phyloP scores from a whole-genome alignment of 345 rosid genomes.

The Orychophragmus violaceus region DNA sequence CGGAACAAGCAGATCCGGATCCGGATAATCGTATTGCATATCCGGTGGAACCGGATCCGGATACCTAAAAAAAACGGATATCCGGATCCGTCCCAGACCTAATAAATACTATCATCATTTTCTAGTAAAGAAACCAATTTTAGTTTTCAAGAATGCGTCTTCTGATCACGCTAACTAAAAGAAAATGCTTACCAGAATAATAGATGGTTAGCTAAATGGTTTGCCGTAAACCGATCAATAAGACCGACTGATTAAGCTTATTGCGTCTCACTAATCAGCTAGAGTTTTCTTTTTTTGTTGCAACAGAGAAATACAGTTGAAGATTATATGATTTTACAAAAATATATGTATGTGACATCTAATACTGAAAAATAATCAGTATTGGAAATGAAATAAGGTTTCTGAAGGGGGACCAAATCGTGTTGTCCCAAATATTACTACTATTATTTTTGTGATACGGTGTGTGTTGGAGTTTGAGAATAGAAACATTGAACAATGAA shows the following conservation, averaged over 20 bases:
- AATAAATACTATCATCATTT: background rate
- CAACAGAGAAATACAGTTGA: background rate
- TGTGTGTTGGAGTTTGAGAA: slow-evolving; percentile 25
- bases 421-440: slow-evolving; percentile 22
- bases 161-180: background rate
- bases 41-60: too few relatives aligned
- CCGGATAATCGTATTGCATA: too few relatives aligned
- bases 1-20: too few relatives aligned
- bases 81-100: too few relatives aligned
- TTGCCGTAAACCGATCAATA: background rate
- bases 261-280: background rate
- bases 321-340: background rate
- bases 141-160: background rate
- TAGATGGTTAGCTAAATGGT: background rate
- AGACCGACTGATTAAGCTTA: background rate
- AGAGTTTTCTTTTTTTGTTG: background rate
- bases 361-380: slow-evolving; percentile 17
- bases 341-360: background rate
- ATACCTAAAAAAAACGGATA: too few relatives aligned
- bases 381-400: slow-evolving; percentile 18
- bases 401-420: slow-evolving; percentile 25
- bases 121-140: background rate
- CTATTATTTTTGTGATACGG: background rate
- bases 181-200: background rate
- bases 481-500: slow-evolving; percentile 28